Percentiles rank a stretch among this genome's conserved stretches.
These are phyloP conservation scores for Catunica adiposa DNA, from an alignment of 2,329 filamentous ascomycete species.

Conservation along the genomic window DNA sequence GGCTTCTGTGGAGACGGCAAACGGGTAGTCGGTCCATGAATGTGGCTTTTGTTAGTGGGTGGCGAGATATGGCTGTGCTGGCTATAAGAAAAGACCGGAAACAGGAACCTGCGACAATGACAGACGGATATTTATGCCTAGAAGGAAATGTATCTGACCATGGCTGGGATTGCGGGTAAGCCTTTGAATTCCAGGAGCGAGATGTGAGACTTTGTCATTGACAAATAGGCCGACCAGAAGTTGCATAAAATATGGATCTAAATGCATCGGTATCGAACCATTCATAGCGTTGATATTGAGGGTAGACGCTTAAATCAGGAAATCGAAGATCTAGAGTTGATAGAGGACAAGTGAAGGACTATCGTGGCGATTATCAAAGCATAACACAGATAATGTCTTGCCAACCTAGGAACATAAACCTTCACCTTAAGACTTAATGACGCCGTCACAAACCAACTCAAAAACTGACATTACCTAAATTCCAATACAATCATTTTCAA, in stretches of 20 bases:
- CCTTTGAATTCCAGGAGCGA: not conserved
- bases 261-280: not conserved
- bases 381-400: no score
- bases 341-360: no score
- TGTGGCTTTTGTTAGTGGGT: not conserved
- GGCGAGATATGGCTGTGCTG: not conserved
- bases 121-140: not conserved
- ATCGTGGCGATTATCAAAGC: no score
- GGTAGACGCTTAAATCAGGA: no score
- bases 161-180: not conserved
- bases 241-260: not conserved
- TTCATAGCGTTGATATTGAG: not conserved
- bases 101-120: not conserved
- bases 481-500: no score
- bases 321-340: no score
- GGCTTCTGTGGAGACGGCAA: not conserved
- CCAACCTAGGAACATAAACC: no score
- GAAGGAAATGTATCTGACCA: not conserved
- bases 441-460: no score
- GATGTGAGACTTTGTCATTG: not conserved
- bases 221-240: not conserved
- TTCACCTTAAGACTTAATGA: no score
- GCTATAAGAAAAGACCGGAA: not conserved
- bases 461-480: no score
- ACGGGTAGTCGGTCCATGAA: not conserved